Base-by-base conservation (phyloP, 2,329 filamentous ascomycete species). In the Rhynchosporium graminicola region DNA sequence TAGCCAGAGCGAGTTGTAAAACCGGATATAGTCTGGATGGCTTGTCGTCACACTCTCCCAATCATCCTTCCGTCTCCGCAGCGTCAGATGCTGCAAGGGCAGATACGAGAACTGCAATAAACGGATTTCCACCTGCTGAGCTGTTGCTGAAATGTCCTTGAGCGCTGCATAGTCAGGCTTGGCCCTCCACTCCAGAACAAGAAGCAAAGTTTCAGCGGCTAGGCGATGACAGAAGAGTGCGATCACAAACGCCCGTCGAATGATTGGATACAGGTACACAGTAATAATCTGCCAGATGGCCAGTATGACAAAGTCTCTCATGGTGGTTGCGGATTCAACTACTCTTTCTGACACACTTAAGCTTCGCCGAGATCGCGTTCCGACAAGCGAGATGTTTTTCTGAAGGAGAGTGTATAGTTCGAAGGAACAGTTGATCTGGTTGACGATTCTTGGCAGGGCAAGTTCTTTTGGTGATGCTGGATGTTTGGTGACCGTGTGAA, bases 21-120 rank as follows among this genome's bases (percentile, higher is more conserved):
- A 99, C 15, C 95, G 89, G 68, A 99, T 99, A 75, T 99, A 99
- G 75, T 99, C 95, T 0, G 94, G 92, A 75, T 99, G 94, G 70
- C 89, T 97, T 54, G 89, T 95, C 0, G 93, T 97, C 60, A 98
- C 90, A 74, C 94, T 98, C 63, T 92, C 91, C 94, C 95, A 98
- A 70, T 96, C 92, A 66, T 88, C 87, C 73, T 96, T 96, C 45
- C 93, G 84, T 72, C 91, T 87, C n/a, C 93, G 88, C 52, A 99
- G 77, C 15, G 92, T 98, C 48, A 94, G 83, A 74, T 45, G 45
- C 43, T 67, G 65, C 13, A 96, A 92, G 2, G 95, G 96, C 93
- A 94, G 98, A 76, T 99, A 99, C 77, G 94, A 98, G 74, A 98
- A 98, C 74, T 99, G 95, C 74, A 98, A 92, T 28, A 99, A 82